These are phyloP conservation scores for Trifolium repens DNA, from an alignment of 306 rosid species.

Conservation along the genomic window DNA sequence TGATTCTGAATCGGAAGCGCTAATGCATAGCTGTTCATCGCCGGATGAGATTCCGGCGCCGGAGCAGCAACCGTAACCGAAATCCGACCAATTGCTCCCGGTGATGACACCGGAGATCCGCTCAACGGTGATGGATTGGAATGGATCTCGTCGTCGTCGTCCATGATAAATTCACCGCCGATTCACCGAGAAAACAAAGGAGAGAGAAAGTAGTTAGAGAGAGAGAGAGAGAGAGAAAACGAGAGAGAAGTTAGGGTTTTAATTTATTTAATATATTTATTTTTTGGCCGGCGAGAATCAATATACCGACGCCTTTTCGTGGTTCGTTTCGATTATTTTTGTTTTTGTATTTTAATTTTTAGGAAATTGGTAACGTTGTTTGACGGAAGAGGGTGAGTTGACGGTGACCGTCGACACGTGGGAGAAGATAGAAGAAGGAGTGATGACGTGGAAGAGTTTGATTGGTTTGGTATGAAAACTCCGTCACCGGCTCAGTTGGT, in stretches of 20 bases:
- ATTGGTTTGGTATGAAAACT: slow-evolving; percentile 22
- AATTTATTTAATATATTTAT: slow-evolving; percentile 18
- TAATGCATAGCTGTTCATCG: slow-evolving; percentile 55
- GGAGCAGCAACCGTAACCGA: slow-evolving; percentile 88
- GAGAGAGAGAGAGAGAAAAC: slow-evolving; percentile 38
- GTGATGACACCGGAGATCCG: slow-evolving; percentile 69
- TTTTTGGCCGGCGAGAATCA: slow-evolving; percentile 66
- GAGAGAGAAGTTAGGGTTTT: slow-evolving; percentile 46
- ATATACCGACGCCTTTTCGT: slow-evolving; percentile 46
- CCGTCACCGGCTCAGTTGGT: slow-evolving; percentile 54
- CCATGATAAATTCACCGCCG: slow-evolving; percentile 57
- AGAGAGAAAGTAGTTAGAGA: slow-evolving; percentile 28
- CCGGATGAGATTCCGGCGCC: slow-evolving; percentile 41
- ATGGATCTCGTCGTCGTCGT: slow-evolving; percentile 91
- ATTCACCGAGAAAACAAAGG: slow-evolving; percentile 38
- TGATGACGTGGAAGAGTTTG: slow-evolving; percentile 36
- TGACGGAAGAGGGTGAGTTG: slow-evolving; percentile 46
- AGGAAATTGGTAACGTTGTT: slow-evolving; percentile 10
- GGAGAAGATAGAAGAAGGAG: slow-evolving; percentile 2
- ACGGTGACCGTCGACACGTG: slow-evolving; percentile 59
- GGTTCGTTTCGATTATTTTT: slow-evolving; percentile 7
- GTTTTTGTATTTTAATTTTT: slow-evolving; percentile 12
- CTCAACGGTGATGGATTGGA: slow-evolving; percentile 68
- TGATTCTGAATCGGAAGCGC: slow-evolving; percentile 70
- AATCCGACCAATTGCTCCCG: slow-evolving; percentile 64